Percentiles rank a stretch among this genome's conserved stretches.
These are phyloP conservation scores for Pyronema domesticum DNA, from an alignment of 495 filamentous ascomycete species.

Conservation along the genomic window DNA sequence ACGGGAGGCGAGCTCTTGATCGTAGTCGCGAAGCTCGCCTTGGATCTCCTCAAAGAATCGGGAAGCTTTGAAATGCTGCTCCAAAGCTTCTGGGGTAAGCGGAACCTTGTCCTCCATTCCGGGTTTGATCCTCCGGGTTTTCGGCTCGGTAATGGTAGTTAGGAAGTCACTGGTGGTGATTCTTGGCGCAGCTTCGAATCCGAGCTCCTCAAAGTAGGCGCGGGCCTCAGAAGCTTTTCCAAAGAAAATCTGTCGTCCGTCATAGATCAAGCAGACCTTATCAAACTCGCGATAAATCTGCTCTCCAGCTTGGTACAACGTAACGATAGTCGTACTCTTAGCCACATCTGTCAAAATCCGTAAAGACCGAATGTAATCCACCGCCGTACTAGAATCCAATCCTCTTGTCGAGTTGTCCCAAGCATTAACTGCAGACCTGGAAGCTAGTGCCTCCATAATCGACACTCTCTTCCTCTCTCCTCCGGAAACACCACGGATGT, in stretches of 20 bases:
- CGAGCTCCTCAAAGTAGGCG: slow-evolving; percentile 51
- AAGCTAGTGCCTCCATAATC: slow-evolving; percentile 36
- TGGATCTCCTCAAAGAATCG: slow-evolving; percentile 25
- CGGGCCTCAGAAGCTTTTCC: slow-evolving; percentile 45
- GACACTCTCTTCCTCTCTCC: slow-evolving; percentile 39
- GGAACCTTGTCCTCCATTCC: slow-evolving; percentile 47
- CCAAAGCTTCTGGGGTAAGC: slow-evolving; percentile 44
- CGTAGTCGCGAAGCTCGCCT: slow-evolving; percentile 41
- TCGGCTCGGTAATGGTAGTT: slow-evolving; percentile 57
- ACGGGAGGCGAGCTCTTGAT: slow-evolving; percentile 40
- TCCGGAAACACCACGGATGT: slow-evolving; percentile 52
- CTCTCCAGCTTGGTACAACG: slow-evolving; percentile 56
- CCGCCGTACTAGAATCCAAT: slow-evolving; percentile 34
- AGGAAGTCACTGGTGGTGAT: slow-evolving; percentile 62
- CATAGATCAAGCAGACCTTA: slow-evolving; percentile 50
- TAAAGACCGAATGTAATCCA: slow-evolving; percentile 33
- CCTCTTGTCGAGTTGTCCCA: slow-evolving; percentile 42
- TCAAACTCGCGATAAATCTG: slow-evolving; percentile 56
- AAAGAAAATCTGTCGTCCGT: slow-evolving; percentile 48
- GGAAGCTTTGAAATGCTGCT: slow-evolving; percentile 40
- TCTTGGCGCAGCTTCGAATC: slow-evolving; percentile 47
- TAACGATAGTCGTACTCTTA: slow-evolving; percentile 64
- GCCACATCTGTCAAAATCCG: slow-evolving; percentile 59
- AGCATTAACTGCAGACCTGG: slow-evolving; percentile 33
- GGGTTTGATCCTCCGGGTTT: slow-evolving; percentile 45